Evolutionary conservation across 202 grass and related monocot genomes (phyloP).

Genomic region (Saccharum hybrid): DNA sequence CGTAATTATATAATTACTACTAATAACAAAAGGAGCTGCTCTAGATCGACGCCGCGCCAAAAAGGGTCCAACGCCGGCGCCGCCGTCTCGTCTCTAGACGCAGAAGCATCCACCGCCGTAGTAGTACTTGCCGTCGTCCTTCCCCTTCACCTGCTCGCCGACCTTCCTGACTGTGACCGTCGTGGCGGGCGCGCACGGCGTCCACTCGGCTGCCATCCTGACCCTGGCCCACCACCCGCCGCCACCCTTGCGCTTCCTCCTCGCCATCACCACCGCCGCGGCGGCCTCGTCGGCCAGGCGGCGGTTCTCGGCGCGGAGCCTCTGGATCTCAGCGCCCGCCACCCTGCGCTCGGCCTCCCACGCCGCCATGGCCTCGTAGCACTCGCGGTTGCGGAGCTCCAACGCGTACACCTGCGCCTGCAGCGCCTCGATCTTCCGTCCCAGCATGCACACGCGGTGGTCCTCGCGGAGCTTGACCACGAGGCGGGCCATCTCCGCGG

Average conservation of each 20-base stretch:
- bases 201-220: conserved; percentile 55
- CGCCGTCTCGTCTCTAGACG: conserved; percentile 27
- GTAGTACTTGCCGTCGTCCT: conserved; percentile 37
- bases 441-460: conserved; percentile 76
- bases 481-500: conserved; percentile 69
- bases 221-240: conserved; percentile 56
- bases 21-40: too few species aligned
- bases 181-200: conserved; percentile 44
- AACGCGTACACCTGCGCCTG: conserved; percentile 78
- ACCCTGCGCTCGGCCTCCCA: conserved; percentile 64
- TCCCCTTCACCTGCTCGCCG: conserved; percentile 43
- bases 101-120: conserved; percentile 64
- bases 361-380: conserved; percentile 62
- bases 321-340: conserved; percentile 56
- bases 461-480: conserved; percentile 88
- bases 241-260: conserved; percentile 8
- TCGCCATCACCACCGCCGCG: not conserved
- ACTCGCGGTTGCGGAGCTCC: conserved; percentile 82
- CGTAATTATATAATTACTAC: too few species aligned
- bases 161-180: conserved; percentile 9
- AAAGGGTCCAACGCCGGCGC: too few species aligned
- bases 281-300: conserved; percentile 41
- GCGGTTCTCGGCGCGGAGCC: conserved; percentile 68
- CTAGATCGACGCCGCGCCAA: too few species aligned
- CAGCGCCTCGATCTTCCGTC: conserved; percentile 72